Evolutionary conservation across 2,329 filamentous ascomycete species (phyloP), one percentile per base, ranked within the genome.

Genomic region (Parastagonospora avenae): DNA sequence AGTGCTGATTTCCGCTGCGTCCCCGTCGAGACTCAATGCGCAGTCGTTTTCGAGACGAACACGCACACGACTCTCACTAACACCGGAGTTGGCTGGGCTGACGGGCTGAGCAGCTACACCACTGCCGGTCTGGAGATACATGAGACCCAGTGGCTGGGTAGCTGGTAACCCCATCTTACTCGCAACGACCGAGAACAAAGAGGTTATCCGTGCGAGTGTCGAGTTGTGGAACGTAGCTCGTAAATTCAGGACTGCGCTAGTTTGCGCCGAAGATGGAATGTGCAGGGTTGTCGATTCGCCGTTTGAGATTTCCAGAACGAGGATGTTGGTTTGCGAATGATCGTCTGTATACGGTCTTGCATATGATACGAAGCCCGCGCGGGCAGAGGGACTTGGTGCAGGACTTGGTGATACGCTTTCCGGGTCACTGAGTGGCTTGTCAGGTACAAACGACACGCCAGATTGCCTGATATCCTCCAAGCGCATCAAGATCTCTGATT

Each of bases 381-480:
- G 55, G 2, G 46, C 41, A 10, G 57, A 57, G 9, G 53, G 57
- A 38, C 45, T 50, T 37, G 50, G 39, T 9, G 52, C 45, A 4
- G 53, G 48, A 29, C 57, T 66, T 47, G 29, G 62, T n/a, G 66
- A 65, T 1, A 48, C 36, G 3, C 54, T 57, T 30, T 52, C 57
- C 4, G 60, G 53, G 10, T 50, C 58, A 46, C 54, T 28, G 48
- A 44, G 11, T 45, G 66, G 72, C 50, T 43, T 59, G 58, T 89
- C 86, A 8, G 75, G 72, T 1, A 76, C 77, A 57, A 94, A 82
- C 12, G 85, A 85, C 40, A 97, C 80, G 11, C 93, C 93, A 2
- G 89, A 92, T 64, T 93, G 92, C 30, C 93, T 85, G n/a, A 97
- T 84, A 64, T 97, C 92, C 64, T 94, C 88, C 2, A 97, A 75